Base-by-base conservation (phyloP, 139 green algal genomes). In the Edaphochlamys debaryana region DNA sequence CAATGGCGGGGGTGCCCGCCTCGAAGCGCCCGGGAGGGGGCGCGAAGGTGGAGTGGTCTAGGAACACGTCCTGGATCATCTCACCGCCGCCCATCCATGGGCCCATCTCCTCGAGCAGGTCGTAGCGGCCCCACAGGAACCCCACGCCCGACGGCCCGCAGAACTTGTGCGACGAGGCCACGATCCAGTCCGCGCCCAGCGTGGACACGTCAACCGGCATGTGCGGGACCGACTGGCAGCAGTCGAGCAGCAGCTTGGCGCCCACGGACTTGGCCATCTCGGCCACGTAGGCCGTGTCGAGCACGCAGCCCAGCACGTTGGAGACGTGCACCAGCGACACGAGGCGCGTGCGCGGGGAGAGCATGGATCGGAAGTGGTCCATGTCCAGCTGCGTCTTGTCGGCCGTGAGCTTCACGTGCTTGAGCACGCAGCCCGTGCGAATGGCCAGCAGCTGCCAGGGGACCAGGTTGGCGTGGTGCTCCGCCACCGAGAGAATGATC, bases 381-480 rank as follows among this genome's bases (percentile, higher is more conserved):
- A 96, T 93, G 78, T 97, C 93, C 17, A 97, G 75, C 84, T 95
- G 86, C 84, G 96, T 87, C 50, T 73, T 93, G 41, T 92, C 88
- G 34, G 76, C 70, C 23, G 91, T 95, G 37, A 96, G 90, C 36
- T 69, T 45, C 60, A 96, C 93, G 83, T 93, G 89, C 63, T 89
- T 91, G 50, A 99, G 79, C 52, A 94, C 85, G 19, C 92, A 93
- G n/a, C 97, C 96, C 32, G 92, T 98, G 20, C 87, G 87, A 80
- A 95, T 63, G 27, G 93, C 93, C 69, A 99, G 73, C 58, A 99
- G 67, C 92, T 99, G 98, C 98, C 98, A 99, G 13, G 97, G 98
- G 45, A 99, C 97, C 42, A 99, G 76, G 87, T 99, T 99, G 93
- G 90, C 95, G 92, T 99, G 98, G 88, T 99, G 97, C 94, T 99